phyloP scores from a whole-genome alignment of 2,329 filamentous ascomycete genomes.

The Curvularia eragrostidis region DNA sequence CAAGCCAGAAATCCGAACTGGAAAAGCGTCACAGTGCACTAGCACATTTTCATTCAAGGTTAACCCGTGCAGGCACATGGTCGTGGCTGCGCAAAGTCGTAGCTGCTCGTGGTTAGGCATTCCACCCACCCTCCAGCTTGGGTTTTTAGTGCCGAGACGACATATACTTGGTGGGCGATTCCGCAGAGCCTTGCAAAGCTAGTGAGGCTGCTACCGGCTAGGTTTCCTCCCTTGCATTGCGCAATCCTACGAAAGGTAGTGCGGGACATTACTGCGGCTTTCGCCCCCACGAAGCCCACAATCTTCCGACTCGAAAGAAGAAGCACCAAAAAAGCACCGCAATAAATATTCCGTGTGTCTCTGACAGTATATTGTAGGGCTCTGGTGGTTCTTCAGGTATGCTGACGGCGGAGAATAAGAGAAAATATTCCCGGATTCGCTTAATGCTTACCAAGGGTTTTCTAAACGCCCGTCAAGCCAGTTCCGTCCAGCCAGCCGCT shows the following conservation, averaged over 20 bases:
- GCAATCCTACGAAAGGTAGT: not conserved
- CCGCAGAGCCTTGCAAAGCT: slow-evolving; percentile 8
- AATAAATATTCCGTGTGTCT: too few species aligned
- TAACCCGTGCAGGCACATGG: not conserved
- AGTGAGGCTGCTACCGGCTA: not conserved
- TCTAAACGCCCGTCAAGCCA: not conserved
- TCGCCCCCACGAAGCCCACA: not conserved
- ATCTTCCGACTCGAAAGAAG: not conserved
- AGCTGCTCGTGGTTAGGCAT: slow-evolving; percentile 2
- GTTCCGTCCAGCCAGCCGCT: not conserved
- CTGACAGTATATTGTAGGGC: not conserved
- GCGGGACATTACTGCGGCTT: not conserved
- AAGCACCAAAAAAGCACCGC: not conserved
- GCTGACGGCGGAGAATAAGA: slow-evolving; percentile 13
- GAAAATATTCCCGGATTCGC: slow-evolving; percentile 7
- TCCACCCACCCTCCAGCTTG: slow-evolving; percentile 2
- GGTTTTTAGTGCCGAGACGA: slow-evolving; percentile 5
- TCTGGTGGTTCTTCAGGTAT: not conserved
- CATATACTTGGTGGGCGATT: not conserved
- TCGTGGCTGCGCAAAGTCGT: slow-evolving; percentile 1
- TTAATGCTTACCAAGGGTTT: slow-evolving; percentile 7
- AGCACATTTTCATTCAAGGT: not conserved
- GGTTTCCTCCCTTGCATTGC: not conserved
- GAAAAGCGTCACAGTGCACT: not conserved
- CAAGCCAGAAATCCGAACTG: not conserved